Percentiles rank a stretch among this genome's conserved stretches.
These are phyloP conservation scores for Hippophae gyantsensis DNA, from an alignment of 306 rosid genomes.

Conservation along the genomic window DNA sequence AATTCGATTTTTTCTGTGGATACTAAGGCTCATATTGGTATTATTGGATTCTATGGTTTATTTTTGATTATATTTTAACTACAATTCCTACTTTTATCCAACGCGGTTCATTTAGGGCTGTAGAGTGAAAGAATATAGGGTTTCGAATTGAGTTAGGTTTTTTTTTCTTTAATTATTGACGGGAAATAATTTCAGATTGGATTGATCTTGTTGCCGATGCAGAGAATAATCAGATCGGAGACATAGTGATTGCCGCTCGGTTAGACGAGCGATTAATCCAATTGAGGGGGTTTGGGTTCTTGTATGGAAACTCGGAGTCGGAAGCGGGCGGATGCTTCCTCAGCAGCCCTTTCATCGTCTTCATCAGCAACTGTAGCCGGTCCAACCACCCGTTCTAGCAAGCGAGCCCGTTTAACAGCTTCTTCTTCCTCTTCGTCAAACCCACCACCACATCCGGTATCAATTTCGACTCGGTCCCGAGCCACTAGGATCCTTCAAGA, in stretches of 20 bases:
- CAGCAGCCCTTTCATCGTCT: slow-evolving; percentile 98
- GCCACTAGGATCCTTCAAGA: slow-evolving; percentile 35
- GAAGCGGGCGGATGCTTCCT: slow-evolving; percentile 99
- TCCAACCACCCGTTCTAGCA: slow-evolving; percentile 71
- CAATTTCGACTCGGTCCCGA: slow-evolving; percentile 70
- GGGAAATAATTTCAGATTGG: background rate
- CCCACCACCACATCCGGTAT: slow-evolving; percentile 6
- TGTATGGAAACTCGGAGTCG: slow-evolving; percentile 99
- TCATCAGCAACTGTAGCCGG: slow-evolving; percentile 29
- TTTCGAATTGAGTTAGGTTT: too few relatives aligned
- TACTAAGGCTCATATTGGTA: too few relatives aligned
- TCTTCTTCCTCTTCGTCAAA: slow-evolving; percentile 16
- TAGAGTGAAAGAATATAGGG: too few relatives aligned
- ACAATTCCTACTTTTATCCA: too few relatives aligned
- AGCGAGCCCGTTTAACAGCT: slow-evolving; percentile 59
- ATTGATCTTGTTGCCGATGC: slow-evolving; percentile 23
- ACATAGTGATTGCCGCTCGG: slow-evolving; percentile 62
- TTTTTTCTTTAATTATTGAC: background rate
- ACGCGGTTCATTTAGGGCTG: too few relatives aligned
- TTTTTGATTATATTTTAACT: too few relatives aligned
- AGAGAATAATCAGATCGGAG: slow-evolving; percentile 25
- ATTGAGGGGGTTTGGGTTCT: slow-evolving; percentile 85
- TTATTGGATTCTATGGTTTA: too few relatives aligned
- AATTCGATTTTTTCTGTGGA: too few relatives aligned
- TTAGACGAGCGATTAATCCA: slow-evolving; percentile 57